phyloP scores from a whole-genome alignment of 2,329 filamentous ascomycete genomes.

The Fusarium compactum region DNA sequence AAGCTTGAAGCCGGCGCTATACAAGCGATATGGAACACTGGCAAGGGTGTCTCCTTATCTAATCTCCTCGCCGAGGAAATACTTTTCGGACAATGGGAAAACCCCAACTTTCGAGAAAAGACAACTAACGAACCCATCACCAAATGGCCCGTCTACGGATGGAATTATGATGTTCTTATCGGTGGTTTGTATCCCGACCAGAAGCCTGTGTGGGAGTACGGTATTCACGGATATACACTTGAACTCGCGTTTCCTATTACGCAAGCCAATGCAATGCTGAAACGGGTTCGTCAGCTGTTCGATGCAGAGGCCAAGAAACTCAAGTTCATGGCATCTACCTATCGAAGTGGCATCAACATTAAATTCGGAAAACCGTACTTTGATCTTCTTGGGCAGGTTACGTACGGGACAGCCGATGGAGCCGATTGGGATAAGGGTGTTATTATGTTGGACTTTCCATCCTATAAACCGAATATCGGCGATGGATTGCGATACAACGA shows the following conservation, averaged over 20 bases:
- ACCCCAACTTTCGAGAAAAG: slow-evolving; percentile 7
- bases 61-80: slow-evolving; percentile 7
- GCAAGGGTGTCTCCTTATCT: not conserved
- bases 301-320: not conserved
- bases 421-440: slow-evolving; percentile 9
- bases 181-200: slow-evolving; percentile 8
- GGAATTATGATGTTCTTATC: slow-evolving; percentile 17
- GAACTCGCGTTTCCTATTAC: not conserved
- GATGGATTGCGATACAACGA: slow-evolving; percentile 5
- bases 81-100: slow-evolving; percentile 9
- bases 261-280: not conserved
- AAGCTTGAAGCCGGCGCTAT: slow-evolving; percentile 5
- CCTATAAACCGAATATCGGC: not conserved
- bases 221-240: not conserved
- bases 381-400: not conserved
- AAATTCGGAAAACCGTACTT: slow-evolving; percentile 3
- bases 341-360: slow-evolving; percentile 8
- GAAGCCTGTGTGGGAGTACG: not conserved
- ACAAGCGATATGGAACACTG: not conserved
- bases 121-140: slow-evolving; percentile 4
- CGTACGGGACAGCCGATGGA: not conserved
- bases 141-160: slow-evolving; percentile 3
- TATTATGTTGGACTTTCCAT: slow-evolving; percentile 1
- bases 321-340: not conserved
- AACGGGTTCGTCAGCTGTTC: not conserved